Conservation (phyloP, 176 grass and related monocot species). For the Chrysopogon serrulatus region DNA sequence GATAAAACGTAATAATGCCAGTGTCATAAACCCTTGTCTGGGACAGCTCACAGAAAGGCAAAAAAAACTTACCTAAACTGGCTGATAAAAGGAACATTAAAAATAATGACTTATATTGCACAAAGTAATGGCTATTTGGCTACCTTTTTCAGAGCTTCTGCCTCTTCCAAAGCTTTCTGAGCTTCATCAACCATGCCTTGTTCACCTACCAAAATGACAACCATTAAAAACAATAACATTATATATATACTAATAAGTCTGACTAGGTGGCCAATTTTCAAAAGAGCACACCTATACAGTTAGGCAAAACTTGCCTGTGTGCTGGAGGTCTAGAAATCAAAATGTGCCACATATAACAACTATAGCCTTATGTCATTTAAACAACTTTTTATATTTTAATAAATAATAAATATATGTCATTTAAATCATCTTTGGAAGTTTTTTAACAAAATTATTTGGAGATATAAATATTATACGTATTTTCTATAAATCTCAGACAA, state of each 20-base stretch:
- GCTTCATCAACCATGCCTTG: conserved; percentile 92
- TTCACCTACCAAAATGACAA: conserved; percentile 59
- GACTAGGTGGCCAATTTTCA: background rate
- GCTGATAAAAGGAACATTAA: conserved; percentile 3
- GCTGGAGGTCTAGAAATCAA: background rate
- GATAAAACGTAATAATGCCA: background rate
- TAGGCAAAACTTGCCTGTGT: background rate
- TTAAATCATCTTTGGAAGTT: too few species aligned
- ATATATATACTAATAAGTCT: background rate
- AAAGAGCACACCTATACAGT: background rate
- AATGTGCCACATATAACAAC: background rate
- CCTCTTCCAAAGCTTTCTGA: conserved; percentile 93
- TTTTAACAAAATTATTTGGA: too few species aligned
- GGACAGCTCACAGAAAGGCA: background rate
- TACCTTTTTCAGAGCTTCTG: conserved; percentile 97
- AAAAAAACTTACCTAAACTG: background rate
- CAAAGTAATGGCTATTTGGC: conserved; percentile 33
- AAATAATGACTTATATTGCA: conserved; percentile 14
- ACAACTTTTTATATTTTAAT: too few species aligned
- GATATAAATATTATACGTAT: too few species aligned
- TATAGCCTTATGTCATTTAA: background rate
- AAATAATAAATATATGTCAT: too few species aligned
- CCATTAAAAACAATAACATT: background rate
- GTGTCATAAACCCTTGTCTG: background rate
- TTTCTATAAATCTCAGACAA: too few species aligned